Conservation (phyloP, 768 basidiomycete genomes). For the Pleurotus tuber-regium region DNA sequence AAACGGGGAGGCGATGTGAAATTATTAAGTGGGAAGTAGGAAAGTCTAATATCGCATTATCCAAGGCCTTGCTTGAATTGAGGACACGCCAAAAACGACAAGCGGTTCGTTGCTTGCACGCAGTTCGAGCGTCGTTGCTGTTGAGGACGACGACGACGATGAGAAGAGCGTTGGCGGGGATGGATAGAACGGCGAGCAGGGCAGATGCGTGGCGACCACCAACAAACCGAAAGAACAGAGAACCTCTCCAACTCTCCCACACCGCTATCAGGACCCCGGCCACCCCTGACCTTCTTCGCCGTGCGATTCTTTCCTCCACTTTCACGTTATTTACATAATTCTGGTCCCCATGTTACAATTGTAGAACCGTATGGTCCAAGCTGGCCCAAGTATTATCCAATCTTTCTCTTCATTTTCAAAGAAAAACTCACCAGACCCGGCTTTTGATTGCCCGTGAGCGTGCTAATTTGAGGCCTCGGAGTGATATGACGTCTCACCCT, state of each 20-base stretch:
- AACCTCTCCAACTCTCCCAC: constrained; percentile 4
- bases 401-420: not conserved
- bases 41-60: constrained; percentile 30
- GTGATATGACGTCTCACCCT: not conserved
- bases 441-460: no score
- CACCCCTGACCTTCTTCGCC: not conserved
- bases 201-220: constrained; percentile 17
- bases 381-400: not conserved
- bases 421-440: not conserved
- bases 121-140: constrained; percentile 16
- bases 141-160: constrained; percentile 17
- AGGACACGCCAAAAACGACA: constrained; percentile 13
- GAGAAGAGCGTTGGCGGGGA: constrained; percentile 16
- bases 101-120: constrained; percentile 11
- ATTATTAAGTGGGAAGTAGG: constrained; percentile 17
- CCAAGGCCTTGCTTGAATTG: constrained; percentile 16
- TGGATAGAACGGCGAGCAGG: constrained; percentile 19
- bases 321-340: not conserved
- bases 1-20: constrained; percentile 21
- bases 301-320: not conserved
- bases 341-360: not conserved
- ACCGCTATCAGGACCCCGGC: constrained; percentile 1
- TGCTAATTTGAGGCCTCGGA: no score
- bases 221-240: constrained; percentile 10
- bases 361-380: no score